A percentile compares a stretch with the other conserved stretches of the same genome.
Evolutionary conservation across 768 basidiomycete genomes (phyloP).

Genomic region (Dentipellis sp.): DNA sequence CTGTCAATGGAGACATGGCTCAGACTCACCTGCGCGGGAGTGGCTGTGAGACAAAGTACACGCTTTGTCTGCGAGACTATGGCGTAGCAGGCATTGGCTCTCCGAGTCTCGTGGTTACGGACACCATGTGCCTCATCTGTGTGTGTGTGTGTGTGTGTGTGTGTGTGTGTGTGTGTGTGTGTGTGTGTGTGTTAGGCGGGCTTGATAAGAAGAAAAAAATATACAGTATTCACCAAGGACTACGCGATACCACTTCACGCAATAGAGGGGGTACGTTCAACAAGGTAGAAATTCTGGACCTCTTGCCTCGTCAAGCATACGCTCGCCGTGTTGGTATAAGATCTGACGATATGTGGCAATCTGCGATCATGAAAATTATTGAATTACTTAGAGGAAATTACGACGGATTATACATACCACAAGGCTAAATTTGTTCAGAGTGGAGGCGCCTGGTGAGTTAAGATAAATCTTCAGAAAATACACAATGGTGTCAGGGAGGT

Average conservation of each 20-base stretch:
- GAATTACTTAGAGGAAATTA: no score
- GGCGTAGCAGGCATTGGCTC: not conserved
- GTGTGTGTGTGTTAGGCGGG: not conserved
- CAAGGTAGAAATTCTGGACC: not conserved
- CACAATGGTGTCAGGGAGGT: not conserved
- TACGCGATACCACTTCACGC: not conserved
- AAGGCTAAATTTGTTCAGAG: not conserved
- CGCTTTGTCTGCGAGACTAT: not conserved
- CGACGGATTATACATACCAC: not conserved
- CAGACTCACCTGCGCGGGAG: not conserved
- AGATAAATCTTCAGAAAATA: not conserved
- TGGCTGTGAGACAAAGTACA: not conserved
- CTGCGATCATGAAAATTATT: not conserved
- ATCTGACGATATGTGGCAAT: not conserved
- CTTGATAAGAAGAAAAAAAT: not conserved
- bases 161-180: not conserved
- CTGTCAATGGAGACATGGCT: not conserved
- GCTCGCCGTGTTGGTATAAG: not conserved
- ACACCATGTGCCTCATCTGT: not conserved
- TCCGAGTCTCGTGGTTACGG: not conserved
- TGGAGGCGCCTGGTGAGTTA: not conserved
- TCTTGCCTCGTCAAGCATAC: not conserved
- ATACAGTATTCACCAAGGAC: not conserved
- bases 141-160: not conserved
- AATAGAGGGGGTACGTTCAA: not conserved